These are phyloP conservation scores for Colletotrichum caudatum DNA, from an alignment of 2,329 filamentous ascomycete species.

Conservation along the genomic window DNA sequence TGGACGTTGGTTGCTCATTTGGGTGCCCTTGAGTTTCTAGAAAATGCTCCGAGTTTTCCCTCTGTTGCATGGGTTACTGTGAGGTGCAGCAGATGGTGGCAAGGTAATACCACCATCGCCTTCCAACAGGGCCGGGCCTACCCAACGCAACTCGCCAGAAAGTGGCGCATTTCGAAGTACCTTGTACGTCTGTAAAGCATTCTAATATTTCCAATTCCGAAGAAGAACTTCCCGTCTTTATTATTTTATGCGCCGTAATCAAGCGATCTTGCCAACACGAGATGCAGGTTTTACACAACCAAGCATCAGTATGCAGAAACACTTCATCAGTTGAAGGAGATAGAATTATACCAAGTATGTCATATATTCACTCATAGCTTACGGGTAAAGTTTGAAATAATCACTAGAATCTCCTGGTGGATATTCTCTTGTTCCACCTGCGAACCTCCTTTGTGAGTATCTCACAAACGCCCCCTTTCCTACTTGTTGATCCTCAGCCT, in stretches of 20 bases:
- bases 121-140: not conserved
- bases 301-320: not conserved
- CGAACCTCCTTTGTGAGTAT: not conserved
- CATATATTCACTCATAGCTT: not conserved
- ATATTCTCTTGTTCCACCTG: not conserved
- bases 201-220: no score
- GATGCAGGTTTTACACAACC: not conserved
- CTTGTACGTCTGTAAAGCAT: not conserved
- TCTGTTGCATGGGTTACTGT: conserved; percentile 18
- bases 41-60: conserved; percentile 15
- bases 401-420: no score
- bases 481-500: not conserved
- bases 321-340: not conserved
- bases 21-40: not conserved
- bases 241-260: not conserved
- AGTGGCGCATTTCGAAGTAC: not conserved
- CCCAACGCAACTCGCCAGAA: not conserved
- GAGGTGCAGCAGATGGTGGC: conserved; percentile 20
- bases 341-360: not conserved
- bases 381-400: fast-evolving
- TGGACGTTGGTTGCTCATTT: not conserved
- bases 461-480: not conserved
- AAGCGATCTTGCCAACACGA: not conserved
- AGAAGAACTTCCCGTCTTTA: not conserved
- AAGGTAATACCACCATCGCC: conserved; percentile 16